Base-by-base conservation (phyloP, 2,329 filamentous ascomycete species). In the Ascochyta fabae region DNA sequence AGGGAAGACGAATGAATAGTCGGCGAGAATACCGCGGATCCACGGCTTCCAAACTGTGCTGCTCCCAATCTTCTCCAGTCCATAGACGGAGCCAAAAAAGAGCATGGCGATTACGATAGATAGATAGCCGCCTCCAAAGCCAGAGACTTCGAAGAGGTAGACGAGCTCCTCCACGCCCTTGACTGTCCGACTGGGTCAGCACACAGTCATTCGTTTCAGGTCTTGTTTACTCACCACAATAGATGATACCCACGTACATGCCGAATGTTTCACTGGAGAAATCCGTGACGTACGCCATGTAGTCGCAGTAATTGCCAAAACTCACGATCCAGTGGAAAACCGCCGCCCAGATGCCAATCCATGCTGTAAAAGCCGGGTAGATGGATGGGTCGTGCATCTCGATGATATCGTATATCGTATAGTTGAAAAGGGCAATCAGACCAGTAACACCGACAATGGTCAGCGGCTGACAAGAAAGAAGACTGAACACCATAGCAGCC, bases 401-500 rank as follows among this genome's bases (percentile, higher is more conserved):
- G 40, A 84, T 76, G 48, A 86, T 85, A 54, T 85, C 81, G 69
- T 83, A 86, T 58, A 84, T 84, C 23, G 83, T 86, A 62, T 84
- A 85, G 65, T 85, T 85, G 75, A 86, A 86, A 0, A 83, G 66
- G 1, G 69, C 68, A n/a, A 74, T 73, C 12, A 74, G 55, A 56
- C 84, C 83, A 4, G 83, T 85, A 34, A 85, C 81, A 5, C 83
- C 83, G 15, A 85, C 82, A 16, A 85, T 83, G 3, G 82, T 85
- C 39, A 86, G 68, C 0, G 83, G 83, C 62, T 85, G 83, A 27
- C 78, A 81, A 22, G 77, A 77, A 2, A 84, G 63, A 6, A 80
- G 64, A 61, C 80, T 84, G 67, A 85, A 85, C 1, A 85, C 78
- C 61, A 84, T 78, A 3, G 81, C 81, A 2, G 81, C 82, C n/a